Base-by-base conservation (phyloP, 768 basidiomycete species). In the Piloderma croceum region DNA sequence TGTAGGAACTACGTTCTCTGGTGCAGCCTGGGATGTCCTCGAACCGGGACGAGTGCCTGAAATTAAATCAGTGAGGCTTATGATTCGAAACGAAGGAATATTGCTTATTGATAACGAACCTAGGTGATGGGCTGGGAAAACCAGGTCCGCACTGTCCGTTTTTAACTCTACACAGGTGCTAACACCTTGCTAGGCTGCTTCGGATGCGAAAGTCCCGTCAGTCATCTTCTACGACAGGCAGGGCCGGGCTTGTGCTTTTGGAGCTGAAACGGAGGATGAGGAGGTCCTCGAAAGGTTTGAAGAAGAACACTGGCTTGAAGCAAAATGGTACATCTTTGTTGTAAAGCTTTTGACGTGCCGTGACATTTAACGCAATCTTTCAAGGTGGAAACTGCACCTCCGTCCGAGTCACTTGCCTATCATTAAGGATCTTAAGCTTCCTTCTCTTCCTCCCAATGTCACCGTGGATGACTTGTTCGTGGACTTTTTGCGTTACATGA, bases 331-430 rank as follows among this genome's bases (percentile, higher is more conserved):
- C 20, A 33, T 21, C 38, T 5, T 22, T 13, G 12, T 9, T 9
- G 9, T 20, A 20, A 10, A 9, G 12, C 7, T 38, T 10, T 29
- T 9, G 15, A 15, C 9, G 27, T 29, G 15, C 27, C 15, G 9
- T 9, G 9, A 9, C 9, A 29, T 29, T 15, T 29, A 15, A 29
- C 27, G 9, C 9, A 9, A 29, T 9, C 27, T 9, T 9, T 18
- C 13, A 27, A 61, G 59, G 59, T 60, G 53, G 50, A 60, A 59
- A 39, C 42, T 58, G 1, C 41, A 17, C 1, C 46, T 60, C 7
- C 46, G 49, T 7, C 59, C 57, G 4, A 34, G 40, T 3, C 47
- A 53, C 29, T 34, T 55, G 1, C 21, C 46, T 13, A 15, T 18
- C 32, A 24, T 11, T 24, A 31, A 18, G 21, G 6, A 17, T 23